Evolutionary conservation across 106 monocot genomes (phyloP), one percentile per base, ranked within the genome.

Genomic region (Allium fistulosum): DNA sequence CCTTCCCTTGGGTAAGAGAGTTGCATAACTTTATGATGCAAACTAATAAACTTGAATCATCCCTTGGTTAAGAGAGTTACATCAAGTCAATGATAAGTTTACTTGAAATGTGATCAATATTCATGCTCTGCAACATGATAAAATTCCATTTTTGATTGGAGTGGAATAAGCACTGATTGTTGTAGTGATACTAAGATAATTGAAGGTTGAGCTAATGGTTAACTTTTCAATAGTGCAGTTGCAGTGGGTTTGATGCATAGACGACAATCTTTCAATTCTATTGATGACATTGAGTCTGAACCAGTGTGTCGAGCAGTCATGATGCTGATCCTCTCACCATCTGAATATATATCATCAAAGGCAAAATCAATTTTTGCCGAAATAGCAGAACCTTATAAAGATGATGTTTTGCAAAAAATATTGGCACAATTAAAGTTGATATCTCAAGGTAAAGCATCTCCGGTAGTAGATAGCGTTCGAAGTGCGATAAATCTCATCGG

Each of bases 311-410:
- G 88, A 61, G 80, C 86, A 18, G 72, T 88, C 76, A 46, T 88
- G 26, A 37, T 84, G 67, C 84, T 96, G 96, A 61, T 84, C 27
- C 63, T 71, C 28, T 92, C 96, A 51, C 88, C 91, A 15, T 88
- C 81, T 79, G 86, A 80, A 47, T 84, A 79, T 56, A 86, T 96
- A 72, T 45, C 86, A 28, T 76, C 67, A 57, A 68, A 64, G 18
- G 71, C 88, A 68, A 86, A 67, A 68, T 69, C 59, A 13, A 57
- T 45, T 72, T 60, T 92, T 10, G 76, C 73, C 14, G 76, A 81
- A 61, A 48, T 52, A 53, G 51, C 76, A 17, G 68, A 57, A 61
- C 57, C 68, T 79, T 53, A 58, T 47, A 74, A 68, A n/a, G 62
- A 53, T 69, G 72, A 49, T 17, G 53, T 61, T 68, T 61, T 93